Base-by-base conservation (phyloP, 2,329 filamentous ascomycete species). In the Calonectria leucothoes region DNA sequence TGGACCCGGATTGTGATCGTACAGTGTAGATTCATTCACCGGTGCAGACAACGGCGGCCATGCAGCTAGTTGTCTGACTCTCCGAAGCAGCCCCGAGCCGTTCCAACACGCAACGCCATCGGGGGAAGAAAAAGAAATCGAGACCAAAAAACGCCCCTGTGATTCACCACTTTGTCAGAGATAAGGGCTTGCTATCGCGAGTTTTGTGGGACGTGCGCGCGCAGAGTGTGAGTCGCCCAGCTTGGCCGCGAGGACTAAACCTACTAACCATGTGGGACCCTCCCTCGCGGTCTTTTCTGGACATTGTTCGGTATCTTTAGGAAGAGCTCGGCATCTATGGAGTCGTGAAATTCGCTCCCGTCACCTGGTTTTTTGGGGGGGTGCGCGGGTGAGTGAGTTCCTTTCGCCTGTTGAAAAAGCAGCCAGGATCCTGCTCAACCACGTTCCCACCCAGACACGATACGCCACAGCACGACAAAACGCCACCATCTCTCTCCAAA, bases 211-310 rank as follows among this genome's bases (percentile, higher is more conserved):
- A 64, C 59, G 59, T 64, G 59, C 59, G 37, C 59, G 37, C 49
- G 37, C 55, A 20, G 39, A 42, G 49, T 23, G 37, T 42, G 39
- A 61, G 52, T 49, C 37, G 66, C 29, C 66, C 66, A 69, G 55
- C 35, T 37, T 61, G 66, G 66, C 39, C 35, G 52, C 35, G 42
- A 61, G 51, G 52, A 49, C 33, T 69, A 57, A 55, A 31, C 42
- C 66, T 59, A 68, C 35, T 51, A 69, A 27, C 42, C 31, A 17
- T 39, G 67, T 69, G 42, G 67, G 64, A 55, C 66, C 66, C 25
- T 5, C 55, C 52, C 20, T 31, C 55, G 70, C 71, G 71, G 71
- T 33, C 51, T 73, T 73, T 73, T 73, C 71, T 73, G 67, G 71
- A 73, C 42, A 45, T 51, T 59, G 61, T 42, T 73, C 71, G 71